phyloP scores from a whole-genome alignment of 768 basidiomycete species.

The Psilocybe cyanescens region DNA sequence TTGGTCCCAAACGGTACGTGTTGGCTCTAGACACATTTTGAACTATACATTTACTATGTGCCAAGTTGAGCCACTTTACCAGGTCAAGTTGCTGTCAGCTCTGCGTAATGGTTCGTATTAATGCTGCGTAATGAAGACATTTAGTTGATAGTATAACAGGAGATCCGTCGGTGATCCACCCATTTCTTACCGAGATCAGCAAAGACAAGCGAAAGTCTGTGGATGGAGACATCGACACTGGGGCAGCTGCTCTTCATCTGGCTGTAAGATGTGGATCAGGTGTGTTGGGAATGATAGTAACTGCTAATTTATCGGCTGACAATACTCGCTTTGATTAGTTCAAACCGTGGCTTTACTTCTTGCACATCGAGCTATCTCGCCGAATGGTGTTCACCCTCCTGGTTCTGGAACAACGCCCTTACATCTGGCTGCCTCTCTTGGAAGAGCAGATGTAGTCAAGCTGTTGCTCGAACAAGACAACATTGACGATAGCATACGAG shows the following conservation, averaged over 20 bases:
- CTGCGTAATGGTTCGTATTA: constrained; percentile 56
- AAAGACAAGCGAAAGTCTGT: constrained; percentile 60
- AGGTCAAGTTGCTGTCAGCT: constrained; percentile 67
- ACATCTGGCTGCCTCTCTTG: constrained; percentile 71
- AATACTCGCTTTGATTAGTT: constrained; percentile 36
- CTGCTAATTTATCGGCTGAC: not conserved
- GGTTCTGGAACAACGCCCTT: constrained; percentile 76
- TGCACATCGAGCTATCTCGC: constrained; percentile 76
- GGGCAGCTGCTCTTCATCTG: constrained; percentile 78
- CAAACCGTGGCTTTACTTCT: constrained; percentile 73
- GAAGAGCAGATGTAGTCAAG: constrained; percentile 71
- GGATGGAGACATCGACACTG: constrained; percentile 60
- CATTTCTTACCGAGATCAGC: constrained; percentile 76
- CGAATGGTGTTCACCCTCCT: constrained; percentile 76
- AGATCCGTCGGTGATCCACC: constrained; percentile 79
- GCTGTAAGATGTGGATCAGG: constrained; percentile 83
- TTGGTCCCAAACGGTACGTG: not conserved
- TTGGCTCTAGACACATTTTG: not conserved
- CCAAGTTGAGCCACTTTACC: constrained; percentile 53
- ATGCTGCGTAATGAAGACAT: not conserved
- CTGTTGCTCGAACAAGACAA: constrained; percentile 79
- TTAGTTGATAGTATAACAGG: constrained; percentile 41
- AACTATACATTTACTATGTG: not conserved
- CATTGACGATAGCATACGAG: constrained; percentile 78
- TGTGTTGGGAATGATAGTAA: constrained; percentile 36